phyloP scores from a whole-genome alignment of 164 flowering plant genomes.

The Liquidambar formosana region DNA sequence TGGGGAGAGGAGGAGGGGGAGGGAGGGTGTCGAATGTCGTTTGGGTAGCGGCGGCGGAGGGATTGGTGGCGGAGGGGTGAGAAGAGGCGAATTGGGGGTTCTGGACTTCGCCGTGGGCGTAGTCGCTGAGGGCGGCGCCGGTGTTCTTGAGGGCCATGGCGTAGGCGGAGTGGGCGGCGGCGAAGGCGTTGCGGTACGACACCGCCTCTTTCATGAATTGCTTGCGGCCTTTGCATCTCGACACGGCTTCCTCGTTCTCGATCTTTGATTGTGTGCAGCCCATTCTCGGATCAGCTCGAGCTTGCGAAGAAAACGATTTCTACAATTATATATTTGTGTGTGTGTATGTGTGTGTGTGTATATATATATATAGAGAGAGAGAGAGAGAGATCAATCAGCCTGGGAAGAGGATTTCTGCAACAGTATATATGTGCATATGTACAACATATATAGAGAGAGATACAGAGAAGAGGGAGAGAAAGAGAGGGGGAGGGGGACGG shows the following conservation, averaged over 20 bases:
- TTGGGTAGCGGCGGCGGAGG: conserved; percentile 5
- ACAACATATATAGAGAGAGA: too few species aligned
- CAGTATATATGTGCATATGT: too few species aligned
- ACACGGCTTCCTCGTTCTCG: conserved; percentile 84
- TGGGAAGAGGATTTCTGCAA: too few species aligned
- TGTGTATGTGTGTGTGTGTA: too few species aligned
- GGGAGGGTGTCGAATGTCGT: conserved; percentile 16
- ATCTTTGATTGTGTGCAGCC: conserved; percentile 91
- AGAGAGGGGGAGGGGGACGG: too few species aligned
- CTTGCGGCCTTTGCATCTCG: conserved; percentile 74
- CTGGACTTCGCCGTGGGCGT: conserved; percentile 55
- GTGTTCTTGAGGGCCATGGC: conserved; percentile 61
- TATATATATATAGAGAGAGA: too few species aligned
- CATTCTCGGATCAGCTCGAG: conserved; percentile 31
- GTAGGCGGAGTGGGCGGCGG: conserved; percentile 66
- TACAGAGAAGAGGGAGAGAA: too few species aligned
- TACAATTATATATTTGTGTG: too few species aligned
- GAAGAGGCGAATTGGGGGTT: conserved; percentile 2
- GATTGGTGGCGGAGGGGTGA: background rate
- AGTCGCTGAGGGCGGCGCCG: conserved; percentile 83
- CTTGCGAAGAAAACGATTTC: too few species aligned
- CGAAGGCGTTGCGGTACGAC: conserved; percentile 60
- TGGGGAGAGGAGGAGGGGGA: conserved; percentile 26
- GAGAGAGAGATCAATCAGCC: too few species aligned
- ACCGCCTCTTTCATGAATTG: conserved; percentile 68